These are phyloP conservation scores for Fusarium concolor DNA, from an alignment of 2,329 filamentous ascomycete species.

Conservation along the genomic window DNA sequence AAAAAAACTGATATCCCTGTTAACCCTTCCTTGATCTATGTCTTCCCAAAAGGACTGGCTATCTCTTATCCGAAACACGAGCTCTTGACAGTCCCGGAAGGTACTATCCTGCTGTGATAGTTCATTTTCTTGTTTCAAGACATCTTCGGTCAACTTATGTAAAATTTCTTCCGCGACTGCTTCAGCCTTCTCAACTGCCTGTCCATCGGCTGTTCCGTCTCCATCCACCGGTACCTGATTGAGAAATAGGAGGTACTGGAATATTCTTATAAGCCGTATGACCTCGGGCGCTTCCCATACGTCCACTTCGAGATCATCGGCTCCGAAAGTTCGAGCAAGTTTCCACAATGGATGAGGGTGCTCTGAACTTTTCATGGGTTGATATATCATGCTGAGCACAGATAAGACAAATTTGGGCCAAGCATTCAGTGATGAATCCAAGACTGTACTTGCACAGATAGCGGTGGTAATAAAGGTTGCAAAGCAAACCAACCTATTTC, in stretches of 20 bases:
- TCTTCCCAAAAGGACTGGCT: accelerated
- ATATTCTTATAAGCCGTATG: not conserved
- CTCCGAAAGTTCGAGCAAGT: not conserved
- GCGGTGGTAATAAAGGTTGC: not conserved
- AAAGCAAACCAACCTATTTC: not conserved
- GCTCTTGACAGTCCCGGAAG: accelerated
- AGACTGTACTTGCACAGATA: not conserved
- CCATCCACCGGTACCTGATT: accelerated
- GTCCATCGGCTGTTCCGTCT: accelerated
- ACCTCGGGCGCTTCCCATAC: not conserved
- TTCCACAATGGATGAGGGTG: not conserved
- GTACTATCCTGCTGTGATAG: accelerated
- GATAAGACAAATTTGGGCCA: not conserved
- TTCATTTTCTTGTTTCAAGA: not conserved
- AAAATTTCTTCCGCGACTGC: not conserved
- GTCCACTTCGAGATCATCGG: not conserved
- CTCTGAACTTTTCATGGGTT: accelerated
- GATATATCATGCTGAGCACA: not conserved
- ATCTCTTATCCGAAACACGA: not conserved
- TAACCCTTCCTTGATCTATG: accelerated
- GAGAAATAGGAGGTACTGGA: not conserved
- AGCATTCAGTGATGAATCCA: not conserved
- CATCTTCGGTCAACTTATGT: not conserved
- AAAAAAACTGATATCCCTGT: not conserved
- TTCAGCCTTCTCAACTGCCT: not conserved